Evolutionary conservation across 768 basidiomycete genomes (phyloP).

Genomic region (Mycena epipterygia): DNA sequence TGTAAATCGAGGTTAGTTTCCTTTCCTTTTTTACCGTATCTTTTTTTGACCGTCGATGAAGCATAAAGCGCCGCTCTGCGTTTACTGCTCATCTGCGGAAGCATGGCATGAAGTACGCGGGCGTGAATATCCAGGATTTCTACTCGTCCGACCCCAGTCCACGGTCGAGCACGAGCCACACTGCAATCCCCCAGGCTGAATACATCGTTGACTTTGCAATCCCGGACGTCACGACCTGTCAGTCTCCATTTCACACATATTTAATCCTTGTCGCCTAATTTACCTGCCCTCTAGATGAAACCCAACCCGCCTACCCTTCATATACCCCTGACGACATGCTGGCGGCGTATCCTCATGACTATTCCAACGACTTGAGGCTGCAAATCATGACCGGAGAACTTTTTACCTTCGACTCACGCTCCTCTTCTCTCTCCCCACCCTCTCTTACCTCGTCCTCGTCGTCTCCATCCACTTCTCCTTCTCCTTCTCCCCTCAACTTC

Average conservation of each 20-base stretch:
- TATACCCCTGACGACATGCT: not conserved
- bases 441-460: slow-evolving; percentile 10
- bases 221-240: not conserved
- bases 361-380: slow-evolving; percentile 7
- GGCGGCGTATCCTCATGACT: not conserved
- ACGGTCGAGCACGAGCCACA: not conserved
- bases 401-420: slow-evolving; percentile 17
- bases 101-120: slow-evolving; percentile 56
- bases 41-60: slow-evolving; percentile 41
- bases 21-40: slow-evolving; percentile 1
- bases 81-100: slow-evolving; percentile 68
- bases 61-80: slow-evolving; percentile 75
- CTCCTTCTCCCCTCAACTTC: slow-evolving; percentile 23
- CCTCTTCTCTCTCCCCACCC: slow-evolving; percentile 18
- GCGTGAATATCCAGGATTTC: slow-evolving; percentile 47
- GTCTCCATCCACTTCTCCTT: slow-evolving; percentile 21
- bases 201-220: not conserved
- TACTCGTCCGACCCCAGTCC: slow-evolving; percentile 44
- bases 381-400: slow-evolving; percentile 12
- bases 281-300: not conserved
- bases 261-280: not conserved
- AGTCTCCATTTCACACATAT: not conserved
- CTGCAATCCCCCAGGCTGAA: not conserved
- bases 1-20: slow-evolving; percentile 63
- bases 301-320: not conserved